Evolutionary conservation across 768 basidiomycete species (phyloP).

Genomic region (Amyloporia xantha): DNA sequence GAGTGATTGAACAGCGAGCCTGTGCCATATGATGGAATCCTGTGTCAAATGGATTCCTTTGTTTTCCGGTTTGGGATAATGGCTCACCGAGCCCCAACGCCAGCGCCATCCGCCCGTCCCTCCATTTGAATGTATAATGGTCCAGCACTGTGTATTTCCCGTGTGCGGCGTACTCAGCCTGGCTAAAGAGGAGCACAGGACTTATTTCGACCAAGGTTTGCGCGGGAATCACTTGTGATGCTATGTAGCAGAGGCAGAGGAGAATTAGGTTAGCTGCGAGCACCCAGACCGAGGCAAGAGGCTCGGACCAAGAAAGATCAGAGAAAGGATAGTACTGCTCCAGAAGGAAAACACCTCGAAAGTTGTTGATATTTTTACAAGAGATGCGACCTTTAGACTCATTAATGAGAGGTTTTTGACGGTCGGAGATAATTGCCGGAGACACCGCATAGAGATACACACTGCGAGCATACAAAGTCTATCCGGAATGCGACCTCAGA

Average conservation of each 20-base stretch:
- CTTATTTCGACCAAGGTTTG: conserved; percentile 75
- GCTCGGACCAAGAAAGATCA: too few species aligned
- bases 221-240: conserved; percentile 46
- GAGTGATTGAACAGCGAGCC: conserved; percentile 84
- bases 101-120: conserved; percentile 68
- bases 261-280: neutral
- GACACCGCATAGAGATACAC: too few species aligned
- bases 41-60: too few species aligned
- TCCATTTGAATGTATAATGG: conserved; percentile 74
- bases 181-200: conserved; percentile 73
- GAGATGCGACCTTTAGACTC: too few species aligned
- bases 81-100: conserved; percentile 69
- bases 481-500: too few species aligned
- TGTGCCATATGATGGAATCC: conserved; percentile 19
- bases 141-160: conserved; percentile 61
- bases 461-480: too few species aligned
- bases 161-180: conserved; percentile 63
- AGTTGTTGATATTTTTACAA: too few species aligned
- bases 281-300: neutral
- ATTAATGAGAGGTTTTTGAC: too few species aligned
- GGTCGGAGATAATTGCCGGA: too few species aligned
- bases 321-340: too few species aligned
- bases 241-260: conserved; percentile 21
- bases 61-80: neutral
- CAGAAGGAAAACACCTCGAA: too few species aligned